Percentiles rank a stretch among this genome's conserved stretches.
Conservation (phyloP, 495 filamentous ascomycete species). For the Aspergillus heteromorphus region DNA sequence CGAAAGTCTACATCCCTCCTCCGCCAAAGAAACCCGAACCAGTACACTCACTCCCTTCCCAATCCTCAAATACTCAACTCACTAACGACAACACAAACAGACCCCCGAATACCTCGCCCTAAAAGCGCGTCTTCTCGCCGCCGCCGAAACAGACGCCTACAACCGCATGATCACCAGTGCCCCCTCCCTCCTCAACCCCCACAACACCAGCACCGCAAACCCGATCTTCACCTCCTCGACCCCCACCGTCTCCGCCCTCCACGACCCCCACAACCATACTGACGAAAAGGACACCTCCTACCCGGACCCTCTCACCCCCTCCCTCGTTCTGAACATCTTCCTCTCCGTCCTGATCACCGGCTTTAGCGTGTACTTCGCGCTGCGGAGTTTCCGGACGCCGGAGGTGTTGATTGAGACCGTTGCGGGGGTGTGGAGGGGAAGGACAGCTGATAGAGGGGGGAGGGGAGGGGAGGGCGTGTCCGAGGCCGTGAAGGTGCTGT, state of each 20-base stretch:
- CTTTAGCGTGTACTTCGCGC: constrained; percentile 41
- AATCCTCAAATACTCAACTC: not conserved
- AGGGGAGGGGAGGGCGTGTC: not conserved
- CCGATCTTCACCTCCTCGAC: constrained; percentile 37
- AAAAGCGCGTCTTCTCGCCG: constrained; percentile 76
- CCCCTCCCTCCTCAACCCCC: constrained; percentile 35
- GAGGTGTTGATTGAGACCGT: constrained; percentile 16
- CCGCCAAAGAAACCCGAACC: constrained; percentile 73
- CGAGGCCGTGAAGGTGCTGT: not conserved
- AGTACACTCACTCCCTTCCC: constrained; percentile 42
- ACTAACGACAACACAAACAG: constrained; percentile 37
- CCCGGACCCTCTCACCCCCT: constrained; percentile 34
- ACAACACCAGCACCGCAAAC: constrained; percentile 24
- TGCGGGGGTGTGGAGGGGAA: not conserved
- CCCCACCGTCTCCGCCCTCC: constrained; percentile 30
- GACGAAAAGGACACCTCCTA: constrained; percentile 32
- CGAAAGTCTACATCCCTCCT: constrained; percentile 68
- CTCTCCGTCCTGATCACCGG: constrained; percentile 43
- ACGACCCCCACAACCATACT: constrained; percentile 46
- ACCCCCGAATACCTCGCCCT: constrained; percentile 80
- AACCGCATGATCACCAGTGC: constrained; percentile 51
- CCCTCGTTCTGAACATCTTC: constrained; percentile 44
- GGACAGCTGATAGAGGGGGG: too few species aligned
- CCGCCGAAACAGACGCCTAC: constrained; percentile 76
- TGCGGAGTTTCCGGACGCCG: constrained; percentile 52